Conservation (phyloP, 495 filamentous ascomycete genomes). For the Haplographium delicatum region DNA sequence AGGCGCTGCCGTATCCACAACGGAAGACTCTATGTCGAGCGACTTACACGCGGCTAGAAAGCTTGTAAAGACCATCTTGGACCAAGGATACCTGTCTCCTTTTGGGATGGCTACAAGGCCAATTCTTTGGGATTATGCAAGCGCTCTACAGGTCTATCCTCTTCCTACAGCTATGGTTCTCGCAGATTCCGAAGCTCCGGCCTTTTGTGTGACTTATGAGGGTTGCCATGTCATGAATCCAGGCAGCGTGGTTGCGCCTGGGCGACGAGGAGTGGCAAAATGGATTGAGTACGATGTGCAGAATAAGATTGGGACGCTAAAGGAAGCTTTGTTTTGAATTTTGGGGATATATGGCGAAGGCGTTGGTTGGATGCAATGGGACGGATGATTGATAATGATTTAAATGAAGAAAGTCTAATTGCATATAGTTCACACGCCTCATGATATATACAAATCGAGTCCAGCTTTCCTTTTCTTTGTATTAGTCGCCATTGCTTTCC, state of each 20-base stretch:
- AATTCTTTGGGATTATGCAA: slow-evolving; percentile 80
- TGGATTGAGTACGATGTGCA: slow-evolving; percentile 84
- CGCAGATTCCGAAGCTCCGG: slow-evolving; percentile 69
- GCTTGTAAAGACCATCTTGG: slow-evolving; percentile 86
- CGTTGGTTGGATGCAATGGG: neutral
- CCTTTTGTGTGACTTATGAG: slow-evolving; percentile 86
- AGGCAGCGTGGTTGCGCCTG: slow-evolving; percentile 62
- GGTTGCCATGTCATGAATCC: slow-evolving; percentile 97
- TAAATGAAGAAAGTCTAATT: neutral
- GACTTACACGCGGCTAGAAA: slow-evolving; percentile 64
- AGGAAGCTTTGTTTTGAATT: slow-evolving; percentile 21
- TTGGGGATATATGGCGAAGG: neutral
- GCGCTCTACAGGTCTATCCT: slow-evolving; percentile 73
- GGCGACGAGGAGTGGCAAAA: slow-evolving; percentile 55
- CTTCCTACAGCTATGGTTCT: slow-evolving; percentile 78
- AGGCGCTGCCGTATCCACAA: slow-evolving; percentile 15
- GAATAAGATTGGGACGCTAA: slow-evolving; percentile 21
- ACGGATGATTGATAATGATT: neutral
- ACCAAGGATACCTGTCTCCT: slow-evolving; percentile 82
- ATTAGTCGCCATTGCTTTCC: neutral
- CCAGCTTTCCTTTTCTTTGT: slow-evolving; percentile 1
- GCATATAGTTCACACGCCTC: neutral
- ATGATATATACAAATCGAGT: neutral
- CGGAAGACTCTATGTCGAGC: slow-evolving; percentile 33
- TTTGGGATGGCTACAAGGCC: slow-evolving; percentile 74